Evolutionary conservation across 768 basidiomycete species (phyloP), one percentile per base, ranked within the genome.

Genomic region (Pulveroboletus sp.): DNA sequence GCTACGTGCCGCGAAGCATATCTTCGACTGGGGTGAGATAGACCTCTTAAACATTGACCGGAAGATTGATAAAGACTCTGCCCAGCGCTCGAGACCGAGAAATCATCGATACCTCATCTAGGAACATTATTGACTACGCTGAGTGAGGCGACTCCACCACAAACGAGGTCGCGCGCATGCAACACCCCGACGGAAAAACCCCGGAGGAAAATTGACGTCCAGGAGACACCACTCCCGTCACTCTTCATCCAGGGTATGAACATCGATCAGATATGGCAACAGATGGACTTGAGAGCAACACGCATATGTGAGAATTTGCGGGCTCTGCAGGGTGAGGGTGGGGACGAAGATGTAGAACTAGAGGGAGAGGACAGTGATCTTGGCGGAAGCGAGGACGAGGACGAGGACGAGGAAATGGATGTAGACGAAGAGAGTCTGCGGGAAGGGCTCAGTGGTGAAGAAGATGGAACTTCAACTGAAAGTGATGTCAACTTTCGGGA

Each of bases 181-280:
- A 77, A 79, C 67, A 72, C 69, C 51, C 64, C 64, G 20, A 55
- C 58, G 14, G 56, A 64, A n/a, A 65, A 73, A n/a, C 60, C 64
- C 14, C 67, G 51, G 30, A 60, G 64, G 26, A 68, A 63, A 37
- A 40, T 63, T 5, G 46, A 67, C 11, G 72, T 83, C 43, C 62
- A 73, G 43, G 71, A 71, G 22, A 96, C 95, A 1, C 93, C 93
- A 6, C 67, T 97, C 3, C 73, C 81, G 7, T 79, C 79, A 30
- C 77, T 99, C 17, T 88, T 83, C 51, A 73, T 84, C 12, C 81
- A 91, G 19, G 85, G 78, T 16, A 85, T 96, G 81, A 86, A 83
- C 57, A 77, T 81, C 20, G 89, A 90, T 49, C 93, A 95, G 65
- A 73, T 97, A 23, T 99, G 95, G 95, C 85, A 85, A 34, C 95